Conservation (phyloP, 257 asterid genomes). For the Solanum verrucosum region DNA sequence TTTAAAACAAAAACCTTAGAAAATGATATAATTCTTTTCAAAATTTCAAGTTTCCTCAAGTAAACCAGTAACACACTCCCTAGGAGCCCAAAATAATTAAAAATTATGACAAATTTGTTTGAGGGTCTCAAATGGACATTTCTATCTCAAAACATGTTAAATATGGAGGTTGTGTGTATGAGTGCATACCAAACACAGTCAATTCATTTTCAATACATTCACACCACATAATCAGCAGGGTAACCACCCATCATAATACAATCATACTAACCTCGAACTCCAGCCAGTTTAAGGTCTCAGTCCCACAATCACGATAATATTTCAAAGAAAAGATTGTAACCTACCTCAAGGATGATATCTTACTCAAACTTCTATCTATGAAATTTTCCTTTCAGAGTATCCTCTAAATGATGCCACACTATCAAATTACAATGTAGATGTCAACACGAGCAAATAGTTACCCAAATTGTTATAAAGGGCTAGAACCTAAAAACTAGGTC, state of each 20-base stretch:
- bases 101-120: no score
- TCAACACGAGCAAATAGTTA: not conserved
- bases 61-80: not conserved
- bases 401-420: not conserved
- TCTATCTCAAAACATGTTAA: not conserved
- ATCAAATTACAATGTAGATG: not conserved
- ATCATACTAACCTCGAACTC: not conserved
- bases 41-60: not conserved
- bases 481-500: not conserved
- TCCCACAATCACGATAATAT: not conserved
- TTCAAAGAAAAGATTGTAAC: not conserved
- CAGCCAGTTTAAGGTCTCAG: not conserved
- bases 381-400: not conserved
- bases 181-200: not conserved
- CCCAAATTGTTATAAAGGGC: no score
- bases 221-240: not conserved
- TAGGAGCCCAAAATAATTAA: no score
- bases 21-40: not conserved
- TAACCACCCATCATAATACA: not conserved
- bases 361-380: not conserved
- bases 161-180: not conserved
- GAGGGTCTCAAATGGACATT: not conserved
- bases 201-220: no score
- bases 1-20: not conserved
- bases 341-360: not conserved